Base-by-base conservation (phyloP, 805 yeast species). In the Candida methanosorbosa region DNA sequence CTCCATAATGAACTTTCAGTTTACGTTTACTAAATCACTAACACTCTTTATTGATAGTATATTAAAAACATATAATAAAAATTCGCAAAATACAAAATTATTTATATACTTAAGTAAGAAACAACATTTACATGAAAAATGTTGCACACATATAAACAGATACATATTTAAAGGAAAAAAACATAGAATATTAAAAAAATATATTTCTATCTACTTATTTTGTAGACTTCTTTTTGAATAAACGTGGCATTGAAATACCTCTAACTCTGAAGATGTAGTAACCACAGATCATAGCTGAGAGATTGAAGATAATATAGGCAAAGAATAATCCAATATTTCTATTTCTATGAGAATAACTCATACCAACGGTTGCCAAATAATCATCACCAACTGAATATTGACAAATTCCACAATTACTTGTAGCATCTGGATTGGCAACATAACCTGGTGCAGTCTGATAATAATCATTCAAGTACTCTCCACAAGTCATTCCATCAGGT, bases 401-500 rank as follows among this genome's bases (percentile, higher is more conserved):
- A 46, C 81, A 76, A 53, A 66, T 72, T 12, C 66, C 68, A 59
- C 81, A 76, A 25, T 56, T 39, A 1, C 53, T 29, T 1, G 73
- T 64, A 19, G 70, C 76, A 27, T 59, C 48, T 7, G 79, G 75
- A 48, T 81, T 63, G 2, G 48, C 39, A 28, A 83, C 48, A 51
- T 81, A 79, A 5, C 94, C 95, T 14, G 66, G 45, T 16, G 54
- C 49, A 4, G 34, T 22, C 3, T 54, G 40, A 52, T 63, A 80
- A 33, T 38, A 55, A 4, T 32, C 27, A 5, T 46, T 54, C 46
- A 75, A 58, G 55, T 66, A 85, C 26, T 68, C 60, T 8, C 66
- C 70, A 59, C 95, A 84, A 3, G 88, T 79, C 50, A 56, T 54
- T 8, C 86, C 86, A 11, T 44, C 38, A 9, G 82, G 80, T 2